Evolutionary conservation across 2,329 filamentous ascomycete species (phyloP).

Genomic region (Pseudopithomyces maydicus): DNA sequence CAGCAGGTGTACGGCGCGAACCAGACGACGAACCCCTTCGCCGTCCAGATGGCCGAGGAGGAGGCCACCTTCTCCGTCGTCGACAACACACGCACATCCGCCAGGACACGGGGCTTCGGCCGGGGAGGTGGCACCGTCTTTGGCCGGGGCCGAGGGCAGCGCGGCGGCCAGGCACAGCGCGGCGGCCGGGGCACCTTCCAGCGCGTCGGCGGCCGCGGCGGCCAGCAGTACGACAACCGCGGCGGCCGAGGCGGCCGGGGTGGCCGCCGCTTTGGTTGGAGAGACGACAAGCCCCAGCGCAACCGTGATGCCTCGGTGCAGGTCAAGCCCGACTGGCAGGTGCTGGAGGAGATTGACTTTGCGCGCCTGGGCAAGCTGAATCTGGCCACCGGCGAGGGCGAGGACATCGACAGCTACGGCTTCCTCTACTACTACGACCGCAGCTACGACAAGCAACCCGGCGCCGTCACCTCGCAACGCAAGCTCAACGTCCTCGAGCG

Average conservation of each 20-base stretch:
- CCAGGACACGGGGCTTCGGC: constrained; percentile 80
- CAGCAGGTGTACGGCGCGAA: constrained; percentile 97
- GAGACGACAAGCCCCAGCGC: constrained; percentile 96
- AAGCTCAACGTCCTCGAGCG: constrained; percentile 89
- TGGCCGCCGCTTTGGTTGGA: constrained; percentile 93
- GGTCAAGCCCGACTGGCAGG: constrained; percentile 92
- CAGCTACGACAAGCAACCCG: constrained; percentile 88
- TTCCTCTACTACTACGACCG: constrained; percentile 99
- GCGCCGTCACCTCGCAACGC: constrained; percentile 80
- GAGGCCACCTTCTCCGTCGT: constrained; percentile 98
- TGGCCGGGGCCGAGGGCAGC: constrained; percentile 70
- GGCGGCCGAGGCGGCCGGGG: constrained; percentile 72
- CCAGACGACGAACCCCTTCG: constrained; percentile 77
- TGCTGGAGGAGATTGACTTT: constrained; percentile 99
- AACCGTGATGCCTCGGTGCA: constrained; percentile 96
- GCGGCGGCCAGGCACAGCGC: constrained; percentile 76
- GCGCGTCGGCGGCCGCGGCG: constrained; percentile 70
- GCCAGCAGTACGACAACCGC: constrained; percentile 72
- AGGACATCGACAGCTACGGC: constrained; percentile 93
- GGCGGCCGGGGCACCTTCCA: constrained; percentile 75
- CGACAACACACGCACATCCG: constrained; percentile 86
- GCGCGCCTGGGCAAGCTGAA: constrained; percentile 94
- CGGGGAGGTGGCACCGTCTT: constrained; percentile 90
- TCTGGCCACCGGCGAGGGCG: constrained; percentile 90
- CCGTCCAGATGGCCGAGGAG: constrained; percentile 89